Percentiles rank a stretch among this genome's conserved stretches.
phyloP scores from a whole-genome alignment of 176 grass and related monocot genomes.

The Saccharum spontaneum region DNA sequence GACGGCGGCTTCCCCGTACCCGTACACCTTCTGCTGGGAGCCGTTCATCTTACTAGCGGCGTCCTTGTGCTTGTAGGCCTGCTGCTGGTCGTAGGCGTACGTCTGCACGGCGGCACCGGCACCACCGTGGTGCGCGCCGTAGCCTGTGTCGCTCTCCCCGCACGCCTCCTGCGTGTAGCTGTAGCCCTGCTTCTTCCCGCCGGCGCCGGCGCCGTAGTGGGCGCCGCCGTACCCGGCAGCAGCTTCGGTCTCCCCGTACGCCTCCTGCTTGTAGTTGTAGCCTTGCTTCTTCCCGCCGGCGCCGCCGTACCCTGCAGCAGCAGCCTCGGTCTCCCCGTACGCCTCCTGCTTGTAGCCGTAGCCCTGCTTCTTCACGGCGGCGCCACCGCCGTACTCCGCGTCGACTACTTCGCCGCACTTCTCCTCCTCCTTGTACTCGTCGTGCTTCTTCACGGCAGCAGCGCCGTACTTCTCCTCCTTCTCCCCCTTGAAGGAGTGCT shows the following conservation, averaged over 20 bases:
- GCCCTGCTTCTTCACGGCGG: not conserved
- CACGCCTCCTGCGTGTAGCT: not conserved
- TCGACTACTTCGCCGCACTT: not conserved
- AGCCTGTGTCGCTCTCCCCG: not conserved
- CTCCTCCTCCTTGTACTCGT: slow-evolving; percentile 1
- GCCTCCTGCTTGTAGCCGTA: slow-evolving; percentile 9
- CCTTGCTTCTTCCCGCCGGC: not conserved
- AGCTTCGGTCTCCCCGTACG: not conserved
- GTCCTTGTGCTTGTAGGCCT: not conserved
- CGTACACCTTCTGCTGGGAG: not conserved
- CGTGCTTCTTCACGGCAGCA: not conserved
- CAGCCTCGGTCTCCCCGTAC: not conserved
- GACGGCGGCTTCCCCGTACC: not conserved
- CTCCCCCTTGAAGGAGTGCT: not conserved
- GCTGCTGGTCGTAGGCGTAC: not conserved
- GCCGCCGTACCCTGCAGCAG: not conserved
- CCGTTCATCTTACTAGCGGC: not conserved
- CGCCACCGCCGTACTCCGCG: not conserved
- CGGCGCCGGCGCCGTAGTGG: not conserved
- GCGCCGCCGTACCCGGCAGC: not conserved
- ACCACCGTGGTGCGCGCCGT: not conserved
- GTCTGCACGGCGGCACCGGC: not conserved
- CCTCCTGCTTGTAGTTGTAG: not conserved
- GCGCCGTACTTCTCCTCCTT: not conserved
- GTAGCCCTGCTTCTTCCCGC: slow-evolving; percentile 26